These are phyloP conservation scores for Gossypium rotundifolium DNA, from an alignment of 345 rosid species.

Conservation along the genomic window DNA sequence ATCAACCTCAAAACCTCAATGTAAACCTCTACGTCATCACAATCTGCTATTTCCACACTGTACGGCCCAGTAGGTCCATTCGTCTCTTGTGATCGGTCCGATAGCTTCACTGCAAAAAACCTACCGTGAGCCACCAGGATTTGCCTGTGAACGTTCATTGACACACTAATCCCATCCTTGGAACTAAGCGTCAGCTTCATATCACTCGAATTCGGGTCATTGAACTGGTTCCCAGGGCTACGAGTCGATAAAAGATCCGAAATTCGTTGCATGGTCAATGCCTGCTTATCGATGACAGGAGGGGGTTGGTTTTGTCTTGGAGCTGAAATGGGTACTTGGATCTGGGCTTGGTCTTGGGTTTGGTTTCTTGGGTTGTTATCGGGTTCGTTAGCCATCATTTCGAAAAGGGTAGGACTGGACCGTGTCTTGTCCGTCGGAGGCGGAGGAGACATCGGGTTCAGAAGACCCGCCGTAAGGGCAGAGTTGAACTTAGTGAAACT, in stretches of 20 bases:
- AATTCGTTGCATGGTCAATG: slow-evolving; percentile 71
- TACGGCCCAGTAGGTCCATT: slow-evolving; percentile 40
- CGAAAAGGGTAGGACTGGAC: slow-evolving; percentile 93
- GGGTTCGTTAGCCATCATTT: slow-evolving; percentile 91
- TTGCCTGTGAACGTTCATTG: slow-evolving; percentile 77
- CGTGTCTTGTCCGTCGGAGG: slow-evolving; percentile 62
- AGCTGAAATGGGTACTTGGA: slow-evolving; percentile 27
- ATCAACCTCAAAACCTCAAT: slow-evolving; percentile 86
- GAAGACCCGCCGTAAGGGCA: slow-evolving; percentile 84
- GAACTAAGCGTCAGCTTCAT: slow-evolving; percentile 78
- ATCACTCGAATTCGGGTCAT: slow-evolving; percentile 70
- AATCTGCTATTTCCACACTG: slow-evolving; percentile 89
- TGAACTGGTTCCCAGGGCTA: slow-evolving; percentile 88
- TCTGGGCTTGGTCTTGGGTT: slow-evolving; percentile 29
- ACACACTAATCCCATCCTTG: slow-evolving; percentile 71
- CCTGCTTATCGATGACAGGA: slow-evolving; percentile 45
- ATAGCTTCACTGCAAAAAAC: slow-evolving; percentile 69
- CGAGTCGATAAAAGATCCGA: slow-evolving; percentile 49
- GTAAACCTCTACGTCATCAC: slow-evolving; percentile 95
- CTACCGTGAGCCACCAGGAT: slow-evolving; percentile 84
- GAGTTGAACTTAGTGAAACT: slow-evolving; percentile 88
- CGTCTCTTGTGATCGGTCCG: slow-evolving; percentile 68
- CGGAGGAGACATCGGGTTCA: slow-evolving; percentile 95
- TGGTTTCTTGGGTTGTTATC: slow-evolving; percentile 39
- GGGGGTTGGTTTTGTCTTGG: slow-evolving; percentile 21